A percentile compares a stretch with the other conserved stretches of the same genome.
These are phyloP conservation scores for Keqinozyma sinolaborantium DNA, from an alignment of 1,139 yeast species.

Conservation along the genomic window DNA sequence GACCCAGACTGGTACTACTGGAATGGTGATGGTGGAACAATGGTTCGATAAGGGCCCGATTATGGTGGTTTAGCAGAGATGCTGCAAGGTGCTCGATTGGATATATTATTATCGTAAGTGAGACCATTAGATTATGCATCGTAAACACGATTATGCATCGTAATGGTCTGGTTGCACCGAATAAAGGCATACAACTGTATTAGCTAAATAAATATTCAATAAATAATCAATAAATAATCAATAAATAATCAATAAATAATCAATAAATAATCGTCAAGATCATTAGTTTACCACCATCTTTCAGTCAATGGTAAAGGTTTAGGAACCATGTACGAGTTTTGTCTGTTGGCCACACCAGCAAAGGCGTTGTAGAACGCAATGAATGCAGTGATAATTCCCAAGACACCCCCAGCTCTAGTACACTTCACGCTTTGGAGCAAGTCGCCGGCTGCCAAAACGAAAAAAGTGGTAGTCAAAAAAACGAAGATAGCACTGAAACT, in stretches of 20 bases:
- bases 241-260: slow-evolving; percentile 4
- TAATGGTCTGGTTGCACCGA: too few species aligned
- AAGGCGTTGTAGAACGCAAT: slow-evolving; percentile 40
- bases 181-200: too few species aligned
- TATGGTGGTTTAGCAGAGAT: too few species aligned
- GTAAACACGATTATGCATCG: too few species aligned
- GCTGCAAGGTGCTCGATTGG: too few species aligned
- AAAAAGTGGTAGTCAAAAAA: slow-evolving; percentile 34
- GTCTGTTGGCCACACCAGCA: slow-evolving; percentile 29
- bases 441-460: slow-evolving; percentile 40
- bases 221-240: slow-evolving; percentile 2
- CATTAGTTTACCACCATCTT: slow-evolving; percentile 1
- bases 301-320: slow-evolving; percentile 19
- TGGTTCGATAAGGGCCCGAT: too few species aligned
- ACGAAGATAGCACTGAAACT: slow-evolving; percentile 35
- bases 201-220: slow-evolving; percentile 1
- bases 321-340: slow-evolving; percentile 27
- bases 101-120: too few species aligned
- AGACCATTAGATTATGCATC: too few species aligned
- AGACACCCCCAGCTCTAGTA: slow-evolving; percentile 41
- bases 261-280: background rate
- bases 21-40: too few species aligned
- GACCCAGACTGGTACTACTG: too few species aligned
- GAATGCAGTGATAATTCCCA: slow-evolving; percentile 37
- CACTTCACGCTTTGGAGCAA: slow-evolving; percentile 28